Conservation (phyloP, 2,329 filamentous ascomycete species). For the Nothophaeocryptopus gaeumannii region DNA sequence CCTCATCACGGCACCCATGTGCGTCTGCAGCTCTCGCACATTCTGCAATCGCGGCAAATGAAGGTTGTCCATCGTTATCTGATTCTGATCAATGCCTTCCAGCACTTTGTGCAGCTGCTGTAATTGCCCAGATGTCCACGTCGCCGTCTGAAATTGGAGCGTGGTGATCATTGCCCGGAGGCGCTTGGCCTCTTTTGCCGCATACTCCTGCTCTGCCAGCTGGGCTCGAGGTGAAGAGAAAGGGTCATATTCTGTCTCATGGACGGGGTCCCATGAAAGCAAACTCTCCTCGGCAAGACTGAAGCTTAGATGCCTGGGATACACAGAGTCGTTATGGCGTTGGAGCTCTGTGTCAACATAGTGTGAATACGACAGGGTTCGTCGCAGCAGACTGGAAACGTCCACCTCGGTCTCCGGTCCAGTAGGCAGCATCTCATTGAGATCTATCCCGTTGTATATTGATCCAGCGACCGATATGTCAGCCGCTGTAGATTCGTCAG, state of each 20-base stretch:
- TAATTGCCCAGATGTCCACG: conserved; percentile 63
- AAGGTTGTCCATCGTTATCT: conserved; percentile 62
- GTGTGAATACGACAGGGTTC: conserved; percentile 54
- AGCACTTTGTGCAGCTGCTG: conserved; percentile 54
- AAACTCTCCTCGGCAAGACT: conserved; percentile 73
- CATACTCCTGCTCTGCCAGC: conserved; percentile 29
- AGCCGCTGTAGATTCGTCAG: conserved; percentile 9
- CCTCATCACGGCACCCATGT: conserved; percentile 65
- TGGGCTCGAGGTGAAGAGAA: conserved; percentile 23
- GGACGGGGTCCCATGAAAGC: conserved; percentile 55
- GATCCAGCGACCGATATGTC: conserved; percentile 58
- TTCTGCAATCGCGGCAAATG: conserved; percentile 70
- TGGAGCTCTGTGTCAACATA: conserved; percentile 21
- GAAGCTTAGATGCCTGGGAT: conserved; percentile 72
- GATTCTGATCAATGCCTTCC: conserved; percentile 59
- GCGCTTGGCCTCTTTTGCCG: conserved; percentile 55
- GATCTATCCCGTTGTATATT: conserved; percentile 57
- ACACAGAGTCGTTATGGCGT: conserved; percentile 52
- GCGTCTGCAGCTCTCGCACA: conserved; percentile 65
- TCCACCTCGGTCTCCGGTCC: conserved; percentile 48
- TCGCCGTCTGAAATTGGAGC: conserved; percentile 36
- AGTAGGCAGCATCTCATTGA: conserved; percentile 54
- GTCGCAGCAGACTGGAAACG: conserved; percentile 53
- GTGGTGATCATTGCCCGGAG: conserved; percentile 54
- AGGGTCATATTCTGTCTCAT: conserved; percentile 36